These are phyloP conservation scores for Teratosphaeria gauchensis DNA, from an alignment of 2,329 filamentous ascomycete species.

Conservation along the genomic window DNA sequence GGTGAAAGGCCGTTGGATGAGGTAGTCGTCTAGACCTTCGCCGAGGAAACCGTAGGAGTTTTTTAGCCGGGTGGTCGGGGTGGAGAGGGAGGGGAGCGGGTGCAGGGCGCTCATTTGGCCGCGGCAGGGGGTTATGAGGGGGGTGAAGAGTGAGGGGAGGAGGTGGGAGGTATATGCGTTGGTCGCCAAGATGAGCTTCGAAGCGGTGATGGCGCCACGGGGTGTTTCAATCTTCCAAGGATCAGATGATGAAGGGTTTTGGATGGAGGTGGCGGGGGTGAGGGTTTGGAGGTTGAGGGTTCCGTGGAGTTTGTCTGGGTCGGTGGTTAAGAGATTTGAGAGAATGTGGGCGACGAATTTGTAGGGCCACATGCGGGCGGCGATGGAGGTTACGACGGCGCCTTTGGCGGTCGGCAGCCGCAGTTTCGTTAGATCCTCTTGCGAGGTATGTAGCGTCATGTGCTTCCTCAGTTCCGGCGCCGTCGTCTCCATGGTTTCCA, in stretches of 20 bases:
- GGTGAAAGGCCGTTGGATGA: conserved; percentile 65
- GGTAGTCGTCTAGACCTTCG: conserved; percentile 57
- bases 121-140: conserved; percentile 66
- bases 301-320: conserved; percentile 10
- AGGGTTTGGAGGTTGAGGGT: conserved; percentile 65
- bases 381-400: conserved; percentile 54
- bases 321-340: conserved; percentile 43
- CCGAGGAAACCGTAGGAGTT: conserved; percentile 58
- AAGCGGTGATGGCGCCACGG: conserved; percentile 56
- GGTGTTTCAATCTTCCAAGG: conserved; percentile 56
- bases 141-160: conserved; percentile 53
- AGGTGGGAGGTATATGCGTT: conserved; percentile 78
- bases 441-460: conserved; percentile 32
- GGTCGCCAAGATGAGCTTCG: conserved; percentile 63
- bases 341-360: conserved; percentile 69
- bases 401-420: conserved; percentile 47
- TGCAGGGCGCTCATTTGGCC: conserved; percentile 62
- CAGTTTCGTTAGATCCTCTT: conserved; percentile 41
- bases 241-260: conserved; percentile 9
- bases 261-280: conserved; percentile 47
- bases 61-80: conserved; percentile 32
- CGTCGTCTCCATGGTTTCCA: conserved; percentile 40
- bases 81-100: conserved; percentile 38
- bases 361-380: conserved; percentile 71
- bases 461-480: conserved; percentile 48